These are phyloP conservation scores for Blastobotrys persicus DNA, from an alignment of 1,139 yeast species.

Conservation along the genomic window DNA sequence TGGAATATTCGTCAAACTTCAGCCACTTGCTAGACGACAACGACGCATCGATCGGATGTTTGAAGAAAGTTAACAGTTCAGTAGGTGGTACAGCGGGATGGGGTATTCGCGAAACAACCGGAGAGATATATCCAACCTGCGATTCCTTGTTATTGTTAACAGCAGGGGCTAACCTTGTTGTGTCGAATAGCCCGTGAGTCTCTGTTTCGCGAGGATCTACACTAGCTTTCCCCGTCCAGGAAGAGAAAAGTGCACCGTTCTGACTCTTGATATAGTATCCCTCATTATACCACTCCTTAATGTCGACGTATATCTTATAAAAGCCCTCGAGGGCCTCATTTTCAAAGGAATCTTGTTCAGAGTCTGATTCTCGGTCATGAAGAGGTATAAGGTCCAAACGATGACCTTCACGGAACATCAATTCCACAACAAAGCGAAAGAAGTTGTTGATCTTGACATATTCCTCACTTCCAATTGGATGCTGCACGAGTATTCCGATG, in stretches of 20 bases:
- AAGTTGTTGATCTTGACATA: conserved; percentile 65
- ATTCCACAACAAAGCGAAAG: conserved; percentile 66
- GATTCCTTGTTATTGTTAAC: conserved; percentile 37
- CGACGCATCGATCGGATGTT: conserved; percentile 86
- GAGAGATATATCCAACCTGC: conserved; percentile 54
- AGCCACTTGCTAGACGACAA: conserved; percentile 83
- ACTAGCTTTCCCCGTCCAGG: conserved; percentile 59
- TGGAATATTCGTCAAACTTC: conserved; percentile 56
- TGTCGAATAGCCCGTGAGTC: conserved; percentile 56
- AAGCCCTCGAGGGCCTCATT: conserved; percentile 54
- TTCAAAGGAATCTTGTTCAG: conserved; percentile 31
- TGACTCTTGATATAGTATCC: conserved; percentile 50
- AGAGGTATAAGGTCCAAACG: conserved; percentile 43
- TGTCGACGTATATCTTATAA: conserved; percentile 59
- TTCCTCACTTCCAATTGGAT: conserved; percentile 53
- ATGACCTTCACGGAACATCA: conserved; percentile 67
- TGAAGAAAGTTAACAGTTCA: conserved; percentile 65
- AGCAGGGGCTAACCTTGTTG: conserved; percentile 59
- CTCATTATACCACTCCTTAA: conserved; percentile 62
- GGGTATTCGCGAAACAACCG: conserved; percentile 47
- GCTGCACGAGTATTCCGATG: conserved; percentile 47
- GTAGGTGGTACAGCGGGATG: conserved; percentile 64
- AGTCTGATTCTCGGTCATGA: conserved; percentile 19
- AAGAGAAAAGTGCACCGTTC: conserved; percentile 65
- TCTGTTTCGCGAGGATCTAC: conserved; percentile 64